phyloP scores from a whole-genome alignment of 108 stramenopile genomes.

The Skeletonema costatum region DNA sequence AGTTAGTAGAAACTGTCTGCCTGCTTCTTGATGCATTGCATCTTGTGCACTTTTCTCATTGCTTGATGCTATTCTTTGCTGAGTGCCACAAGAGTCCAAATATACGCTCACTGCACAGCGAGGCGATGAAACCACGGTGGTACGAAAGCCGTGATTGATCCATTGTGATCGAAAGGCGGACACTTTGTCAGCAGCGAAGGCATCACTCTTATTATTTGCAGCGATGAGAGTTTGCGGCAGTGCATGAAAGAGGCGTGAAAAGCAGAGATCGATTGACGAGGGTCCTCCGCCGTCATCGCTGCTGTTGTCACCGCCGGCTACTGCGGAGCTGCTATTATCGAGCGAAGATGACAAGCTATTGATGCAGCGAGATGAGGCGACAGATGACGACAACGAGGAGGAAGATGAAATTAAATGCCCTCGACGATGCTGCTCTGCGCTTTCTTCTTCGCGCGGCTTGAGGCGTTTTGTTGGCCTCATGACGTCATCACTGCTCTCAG shows the following conservation, averaged over 20 bases:
- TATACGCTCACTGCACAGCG: slow-evolving; percentile 52
- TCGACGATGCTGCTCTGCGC: too few relatives aligned
- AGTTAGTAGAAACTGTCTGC: slow-evolving; percentile 44
- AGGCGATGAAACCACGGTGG: slow-evolving; percentile 54
- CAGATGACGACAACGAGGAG: too few relatives aligned
- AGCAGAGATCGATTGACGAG: too few relatives aligned
- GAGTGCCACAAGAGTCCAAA: slow-evolving; percentile 38
- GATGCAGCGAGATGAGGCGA: too few relatives aligned
- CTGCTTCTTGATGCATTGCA: slow-evolving; percentile 11
- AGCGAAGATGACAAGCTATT: too few relatives aligned
- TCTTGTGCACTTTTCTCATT: neutral
- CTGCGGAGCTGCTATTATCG: too few relatives aligned
- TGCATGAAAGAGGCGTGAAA: neutral
- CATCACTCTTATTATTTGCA: neutral
- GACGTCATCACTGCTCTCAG: too few relatives aligned
- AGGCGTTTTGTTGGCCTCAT: too few relatives aligned
- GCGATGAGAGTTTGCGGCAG: slow-evolving; percentile 1
- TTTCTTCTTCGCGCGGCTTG: too few relatives aligned
- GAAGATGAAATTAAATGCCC: too few relatives aligned
- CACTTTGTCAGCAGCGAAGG: neutral
- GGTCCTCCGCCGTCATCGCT: too few relatives aligned
- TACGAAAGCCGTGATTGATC: slow-evolving; percentile 53
- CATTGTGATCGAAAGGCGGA: slow-evolving; percentile 12
- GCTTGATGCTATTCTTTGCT: neutral
- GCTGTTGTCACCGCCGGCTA: too few relatives aligned